A percentile compares a stretch with the other conserved stretches of the same genome.
Evolutionary conservation across 192 early-diverging fungal genomes (phyloP).

Genomic region (Podila verticillata): DNA sequence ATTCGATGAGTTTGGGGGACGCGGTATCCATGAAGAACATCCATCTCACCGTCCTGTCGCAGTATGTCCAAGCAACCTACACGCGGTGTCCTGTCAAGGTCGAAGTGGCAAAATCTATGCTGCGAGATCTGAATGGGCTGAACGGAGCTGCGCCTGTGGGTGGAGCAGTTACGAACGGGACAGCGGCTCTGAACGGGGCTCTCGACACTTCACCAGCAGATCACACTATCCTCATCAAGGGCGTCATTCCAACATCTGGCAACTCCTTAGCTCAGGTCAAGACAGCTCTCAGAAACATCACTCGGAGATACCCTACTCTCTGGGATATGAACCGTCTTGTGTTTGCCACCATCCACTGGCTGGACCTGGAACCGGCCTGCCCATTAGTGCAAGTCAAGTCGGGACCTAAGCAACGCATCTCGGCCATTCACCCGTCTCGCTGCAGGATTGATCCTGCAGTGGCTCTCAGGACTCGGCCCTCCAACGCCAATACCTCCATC

Average conservation of each 20-base stretch:
- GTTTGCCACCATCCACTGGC: slow-evolving; percentile 46
- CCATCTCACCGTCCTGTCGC: slow-evolving; percentile 12
- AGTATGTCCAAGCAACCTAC: slow-evolving; percentile 28
- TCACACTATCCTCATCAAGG: slow-evolving; percentile 39
- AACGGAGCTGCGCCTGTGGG: not conserved
- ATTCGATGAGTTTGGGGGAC: slow-evolving; percentile 43
- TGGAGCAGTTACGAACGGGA: not conserved
- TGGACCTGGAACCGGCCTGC: slow-evolving; percentile 37
- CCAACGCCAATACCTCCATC: not conserved
- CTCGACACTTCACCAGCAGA: slow-evolving; percentile 27
- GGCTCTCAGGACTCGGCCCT: slow-evolving; percentile 17
- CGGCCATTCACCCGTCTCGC: slow-evolving; percentile 32
- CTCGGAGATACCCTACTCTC: slow-evolving; percentile 13
- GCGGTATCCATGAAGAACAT: slow-evolving; percentile 35
- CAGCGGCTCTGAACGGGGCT: not conserved
- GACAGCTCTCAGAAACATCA: slow-evolving; percentile 25
- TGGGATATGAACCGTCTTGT: slow-evolving; percentile 47
- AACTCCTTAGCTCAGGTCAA: slow-evolving; percentile 19
- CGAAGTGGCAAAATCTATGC: slow-evolving; percentile 22
- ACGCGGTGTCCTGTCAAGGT: slow-evolving; percentile 36
- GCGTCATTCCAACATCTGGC: slow-evolving; percentile 12
- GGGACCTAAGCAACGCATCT: slow-evolving; percentile 9
- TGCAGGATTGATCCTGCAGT: slow-evolving; percentile 37
- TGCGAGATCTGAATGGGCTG: slow-evolving; percentile 26
- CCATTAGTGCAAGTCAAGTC: not conserved